Base-by-base conservation (phyloP, 1,284 basidiomycete genomes). In the Pisolithus thermaeus region DNA sequence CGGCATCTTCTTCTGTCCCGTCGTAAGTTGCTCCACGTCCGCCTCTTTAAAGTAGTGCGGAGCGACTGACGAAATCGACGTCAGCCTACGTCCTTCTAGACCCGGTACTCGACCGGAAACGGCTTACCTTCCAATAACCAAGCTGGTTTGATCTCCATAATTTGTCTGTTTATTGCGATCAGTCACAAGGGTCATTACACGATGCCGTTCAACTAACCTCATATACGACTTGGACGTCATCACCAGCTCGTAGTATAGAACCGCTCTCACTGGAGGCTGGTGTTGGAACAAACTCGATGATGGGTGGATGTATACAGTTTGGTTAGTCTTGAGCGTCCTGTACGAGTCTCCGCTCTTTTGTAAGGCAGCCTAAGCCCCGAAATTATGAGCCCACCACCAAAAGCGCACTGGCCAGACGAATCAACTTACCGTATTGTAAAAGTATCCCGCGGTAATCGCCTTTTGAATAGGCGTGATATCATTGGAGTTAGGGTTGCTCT, bases 301-400 rank as follows among this genome's bases (percentile, higher is more conserved):
- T 0, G 97, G 97, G 64, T 99, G 97, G 49, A 99, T 89, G 65
- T 97, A 90, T 44, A 99, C 93, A 1, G 94, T 93, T 62, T 96
- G 92, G 65, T 87, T 91, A 16, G 94, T 96, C 72, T 98, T 99
- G 58, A 95, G 79, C 12, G 92, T 95, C 45, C 92, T 79, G 70
- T 97, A 97, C 43, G 89, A 92, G 64, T 94, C 92, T 1, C 92
- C 92, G 56, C 89, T 91, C 70, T 90, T 92, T 67, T 95, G 91
- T 43, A 96, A 70, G 59, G 88, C 82, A 3, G 90, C 92, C 90
- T 92, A 57, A 4, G 49, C 20, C 38, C 30, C 9, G 47, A 23
- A 18, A 11, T 28, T 43, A 22, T 65, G 27, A 59, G 52, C n/a
- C 7, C 7, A 27, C 22, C 53, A 25, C 41, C 30, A 7, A 23